These are phyloP conservation scores for Orbilia oligospora DNA, from an alignment of 2,329 filamentous ascomycete species.

Conservation along the genomic window DNA sequence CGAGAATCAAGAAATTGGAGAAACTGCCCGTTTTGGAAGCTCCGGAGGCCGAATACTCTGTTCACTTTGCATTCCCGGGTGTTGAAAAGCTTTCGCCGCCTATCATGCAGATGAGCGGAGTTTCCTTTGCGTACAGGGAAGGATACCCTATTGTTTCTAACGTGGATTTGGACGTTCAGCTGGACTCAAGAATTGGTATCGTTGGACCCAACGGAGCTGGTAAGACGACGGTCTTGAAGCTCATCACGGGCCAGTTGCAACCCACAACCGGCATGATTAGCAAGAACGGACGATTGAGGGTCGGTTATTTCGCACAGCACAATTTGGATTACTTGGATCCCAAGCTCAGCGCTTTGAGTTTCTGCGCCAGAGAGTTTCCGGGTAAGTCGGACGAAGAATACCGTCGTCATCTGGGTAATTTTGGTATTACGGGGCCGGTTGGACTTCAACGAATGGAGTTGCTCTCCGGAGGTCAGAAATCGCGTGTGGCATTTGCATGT, in stretches of 20 bases:
- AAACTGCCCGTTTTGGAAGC: conserved; percentile 92
- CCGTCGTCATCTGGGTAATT: conserved; percentile 91
- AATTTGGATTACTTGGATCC: conserved; percentile 97
- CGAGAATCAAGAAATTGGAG: conserved; percentile 98
- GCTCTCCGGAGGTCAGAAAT: conserved; percentile 97
- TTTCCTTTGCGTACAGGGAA: conserved; percentile 87
- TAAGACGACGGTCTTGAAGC: conserved; percentile 97
- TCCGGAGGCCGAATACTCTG: conserved; percentile 93
- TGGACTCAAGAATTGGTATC: conserved; percentile 98
- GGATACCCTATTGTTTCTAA: conserved; percentile 85
- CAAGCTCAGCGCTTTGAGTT: conserved; percentile 88
- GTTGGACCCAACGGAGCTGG: conserved; percentile 99
- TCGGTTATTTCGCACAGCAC: conserved; percentile 98
- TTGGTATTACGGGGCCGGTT: conserved; percentile 91
- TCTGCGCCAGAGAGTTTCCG: conserved; percentile 94
- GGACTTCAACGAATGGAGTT: conserved; percentile 96
- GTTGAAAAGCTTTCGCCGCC: conserved; percentile 98
- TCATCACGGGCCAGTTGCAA: conserved; percentile 88
- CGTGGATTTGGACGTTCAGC: conserved; percentile 95
- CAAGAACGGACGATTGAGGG: conserved; percentile 85
- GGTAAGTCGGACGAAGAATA: conserved; percentile 97
- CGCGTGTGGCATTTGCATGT: conserved; percentile 97
- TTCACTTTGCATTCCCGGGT: conserved; percentile 96
- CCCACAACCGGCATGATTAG: conserved; percentile 86
- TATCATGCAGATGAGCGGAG: conserved; percentile 96